phyloP scores from a whole-genome alignment of 441 rosid species.

The Macaranga tanarius region DNA sequence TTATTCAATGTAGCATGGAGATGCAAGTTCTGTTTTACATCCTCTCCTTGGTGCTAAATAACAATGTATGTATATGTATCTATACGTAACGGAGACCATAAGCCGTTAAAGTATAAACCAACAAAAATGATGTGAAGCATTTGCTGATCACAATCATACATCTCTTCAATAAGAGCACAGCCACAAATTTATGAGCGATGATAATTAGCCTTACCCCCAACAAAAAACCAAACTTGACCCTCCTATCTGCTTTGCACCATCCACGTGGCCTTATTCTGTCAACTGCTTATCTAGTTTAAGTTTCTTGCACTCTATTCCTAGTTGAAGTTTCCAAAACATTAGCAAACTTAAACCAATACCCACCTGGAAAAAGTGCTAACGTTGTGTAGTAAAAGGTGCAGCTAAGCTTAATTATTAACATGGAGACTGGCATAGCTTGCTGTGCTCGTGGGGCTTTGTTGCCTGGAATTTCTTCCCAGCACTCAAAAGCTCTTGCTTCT shows the following conservation, averaged over 20 bases:
- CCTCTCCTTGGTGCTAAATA: background rate
- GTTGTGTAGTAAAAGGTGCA: background rate
- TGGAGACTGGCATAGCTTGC: constrained; percentile 76
- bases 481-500: constrained; percentile 55
- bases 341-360: constrained; percentile 9
- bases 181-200: constrained; percentile 59
- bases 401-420: constrained; percentile 26
- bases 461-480: constrained; percentile 69
- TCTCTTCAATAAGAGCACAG: constrained; percentile 29
- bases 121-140: background rate
- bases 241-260: constrained; percentile 36
- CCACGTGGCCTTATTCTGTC: constrained; percentile 53
- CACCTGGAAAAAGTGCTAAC: constrained; percentile 2
- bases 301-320: constrained; percentile 11
- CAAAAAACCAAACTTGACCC: constrained; percentile 14
- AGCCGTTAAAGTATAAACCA: constrained; percentile 13
- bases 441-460: constrained; percentile 62
- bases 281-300: constrained; percentile 50
- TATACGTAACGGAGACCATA: constrained; percentile 5
- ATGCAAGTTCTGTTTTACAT: background rate
- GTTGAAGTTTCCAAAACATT: constrained; percentile 4
- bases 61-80: background rate
- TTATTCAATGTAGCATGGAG: background rate
- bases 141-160: constrained; percentile 2
- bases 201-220: constrained; percentile 31